Evolutionary conservation across 192 early-diverging fungal species (phyloP), one percentile per base, ranked within the genome.

Genomic region (Coemansia sp.): DNA sequence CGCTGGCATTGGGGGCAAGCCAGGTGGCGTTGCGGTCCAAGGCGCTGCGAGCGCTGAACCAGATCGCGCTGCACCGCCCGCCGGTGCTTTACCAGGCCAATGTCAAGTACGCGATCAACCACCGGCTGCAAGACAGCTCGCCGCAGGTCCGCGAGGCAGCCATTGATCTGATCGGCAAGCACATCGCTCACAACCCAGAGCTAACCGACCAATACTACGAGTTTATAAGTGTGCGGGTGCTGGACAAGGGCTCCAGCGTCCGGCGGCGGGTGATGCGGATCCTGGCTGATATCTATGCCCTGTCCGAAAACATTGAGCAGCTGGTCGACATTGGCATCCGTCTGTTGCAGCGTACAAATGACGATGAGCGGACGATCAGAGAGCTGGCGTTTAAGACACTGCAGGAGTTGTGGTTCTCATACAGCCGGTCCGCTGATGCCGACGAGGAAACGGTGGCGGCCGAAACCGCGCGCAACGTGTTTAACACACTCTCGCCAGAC

Each of bases 81-180:
- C 56, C 54, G 10, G 75, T 94, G 3, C 63, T 93, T 17, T 72
- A 79, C 36, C 70, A 83, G 53, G 53, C 61, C 21, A 83, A 79
- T 42, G 85, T 94, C 20, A 81, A 80, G 15, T 79, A 66, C 39
- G 83, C 89, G 3, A 84, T 97, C 42, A 80, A 85, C 25, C 77
- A 87, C 19, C 76, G 90, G 15, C 59, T 97, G 26, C 82, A 88
- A 41, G 94, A 97, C 60, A 72, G 74, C 40, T 91, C 90, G 17
- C 82, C 91, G 15, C 80, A 82, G 8, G 94, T 97, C 14, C 83
- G 94, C 27, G 94, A 95, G 75, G 90, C 88, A 8, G 89, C 93
- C 5, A 84, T 93, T n/a, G 89, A 95, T 43, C 61, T 97, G 23
- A 80, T 94, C 27, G 89, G 89, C 15, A 88, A 86, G 48, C 90